Conservation (phyloP, 192 early-diverging fungal species). For the Backusella luteola region DNA sequence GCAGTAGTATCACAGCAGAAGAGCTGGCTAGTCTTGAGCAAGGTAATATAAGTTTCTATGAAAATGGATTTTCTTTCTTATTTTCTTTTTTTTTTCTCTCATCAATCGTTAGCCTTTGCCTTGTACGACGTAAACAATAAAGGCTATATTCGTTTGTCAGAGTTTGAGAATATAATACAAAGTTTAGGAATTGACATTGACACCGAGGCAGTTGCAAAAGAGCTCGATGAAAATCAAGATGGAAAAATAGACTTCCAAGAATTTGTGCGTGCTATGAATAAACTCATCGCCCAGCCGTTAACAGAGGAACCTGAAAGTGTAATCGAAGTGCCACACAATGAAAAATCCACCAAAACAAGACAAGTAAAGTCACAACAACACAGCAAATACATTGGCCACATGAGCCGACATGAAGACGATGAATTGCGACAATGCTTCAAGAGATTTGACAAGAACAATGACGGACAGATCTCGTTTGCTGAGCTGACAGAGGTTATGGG, state of each 20-base stretch:
- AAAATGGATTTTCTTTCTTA: not conserved
- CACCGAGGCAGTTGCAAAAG: not conserved
- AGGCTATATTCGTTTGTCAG: slow-evolving; percentile 7
- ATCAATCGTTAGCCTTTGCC: not conserved
- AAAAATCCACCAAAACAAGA: not conserved
- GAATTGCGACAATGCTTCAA: slow-evolving; percentile 28
- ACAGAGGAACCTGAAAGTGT: not conserved
- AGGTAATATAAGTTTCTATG: not conserved
- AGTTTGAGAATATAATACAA: slow-evolving; percentile 7
- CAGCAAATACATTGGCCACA: not conserved
- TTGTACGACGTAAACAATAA: slow-evolving; percentile 11
- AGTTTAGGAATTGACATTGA: not conserved
- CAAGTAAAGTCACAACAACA: not conserved
- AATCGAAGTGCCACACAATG: not conserved
- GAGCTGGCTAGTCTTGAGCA: slow-evolving; percentile 6
- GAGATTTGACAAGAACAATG: slow-evolving; percentile 34
- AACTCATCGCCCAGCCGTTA: not conserved
- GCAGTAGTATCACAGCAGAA: not conserved
- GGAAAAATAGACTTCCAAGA: slow-evolving; percentile 19
- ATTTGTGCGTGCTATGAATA: slow-evolving; percentile 15
- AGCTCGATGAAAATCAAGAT: slow-evolving; percentile 12
- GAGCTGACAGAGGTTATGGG: slow-evolving; percentile 30
- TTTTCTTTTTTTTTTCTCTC: not conserved
- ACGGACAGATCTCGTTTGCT: slow-evolving; percentile 25
- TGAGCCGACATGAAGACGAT: slow-evolving; percentile 13